These are phyloP conservation scores for Cladosporium halotolerans DNA, from an alignment of 2,329 filamentous ascomycete species.

Conservation along the genomic window DNA sequence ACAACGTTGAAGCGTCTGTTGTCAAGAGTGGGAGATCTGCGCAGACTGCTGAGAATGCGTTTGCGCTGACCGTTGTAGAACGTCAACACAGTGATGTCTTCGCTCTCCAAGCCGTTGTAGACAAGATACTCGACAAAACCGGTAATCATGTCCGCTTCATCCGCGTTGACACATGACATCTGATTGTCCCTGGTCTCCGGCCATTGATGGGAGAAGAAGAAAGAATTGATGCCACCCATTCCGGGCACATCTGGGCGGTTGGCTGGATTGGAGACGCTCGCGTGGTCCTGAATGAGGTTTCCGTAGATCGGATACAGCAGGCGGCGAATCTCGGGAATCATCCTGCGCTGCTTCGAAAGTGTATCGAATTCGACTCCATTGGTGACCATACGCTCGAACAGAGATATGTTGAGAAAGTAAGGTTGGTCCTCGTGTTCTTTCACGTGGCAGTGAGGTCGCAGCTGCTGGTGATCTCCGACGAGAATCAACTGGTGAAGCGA, in stretches of 20 bases:
- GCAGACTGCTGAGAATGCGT: constrained; percentile 49
- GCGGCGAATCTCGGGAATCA: constrained; percentile 62
- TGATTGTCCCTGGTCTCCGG: constrained; percentile 58
- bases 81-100: constrained; percentile 70
- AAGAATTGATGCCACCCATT: constrained; percentile 56
- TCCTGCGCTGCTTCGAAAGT: constrained; percentile 63
- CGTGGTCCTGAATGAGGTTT: constrained; percentile 51
- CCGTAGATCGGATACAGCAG: constrained; percentile 58
- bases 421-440: constrained; percentile 53
- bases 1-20: constrained; percentile 50
- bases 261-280: constrained; percentile 41
- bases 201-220: constrained; percentile 61
- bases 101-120: constrained; percentile 54
- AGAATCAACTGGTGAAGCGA: constrained; percentile 59
- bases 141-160: constrained; percentile 71
- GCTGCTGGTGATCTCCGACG: constrained; percentile 75
- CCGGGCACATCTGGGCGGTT: constrained; percentile 51
- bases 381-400: constrained; percentile 73
- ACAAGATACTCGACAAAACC: constrained; percentile 66
- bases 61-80: constrained; percentile 84
- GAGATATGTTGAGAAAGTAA: constrained; percentile 63
- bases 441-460: constrained; percentile 63
- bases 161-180: constrained; percentile 60
- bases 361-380: constrained; percentile 58
- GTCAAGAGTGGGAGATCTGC: constrained; percentile 15